Evolutionary conservation across 1,139 yeast species (phyloP).

Genomic region (Meyerozyma carpophila): DNA sequence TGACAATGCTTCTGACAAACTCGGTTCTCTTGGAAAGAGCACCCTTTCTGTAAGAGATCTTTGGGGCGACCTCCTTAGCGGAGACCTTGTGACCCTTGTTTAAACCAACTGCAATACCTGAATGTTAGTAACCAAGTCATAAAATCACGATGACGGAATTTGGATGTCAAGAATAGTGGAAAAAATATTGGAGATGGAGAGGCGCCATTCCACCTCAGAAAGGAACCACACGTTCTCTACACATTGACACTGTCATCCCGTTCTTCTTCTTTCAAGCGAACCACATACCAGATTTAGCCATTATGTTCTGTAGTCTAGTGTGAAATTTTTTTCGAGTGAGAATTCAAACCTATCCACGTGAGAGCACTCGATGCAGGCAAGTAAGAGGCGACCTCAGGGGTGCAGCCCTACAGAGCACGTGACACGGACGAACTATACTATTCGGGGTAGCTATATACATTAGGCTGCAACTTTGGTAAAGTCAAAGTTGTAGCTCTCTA

Average conservation of each 20-base stretch:
- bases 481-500: conserved; percentile 31
- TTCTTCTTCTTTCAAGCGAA: neutral
- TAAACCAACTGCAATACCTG: conserved; percentile 97
- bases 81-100: conserved; percentile 99
- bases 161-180: neutral
- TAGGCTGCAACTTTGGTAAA: conserved; percentile 22
- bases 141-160: neutral
- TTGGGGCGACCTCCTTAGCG: conserved; percentile 89
- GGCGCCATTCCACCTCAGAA: neutral
- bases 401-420: neutral
- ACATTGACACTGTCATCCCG: neutral
- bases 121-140: conserved; percentile 15
- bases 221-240: neutral
- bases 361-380: neutral
- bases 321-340: conserved; percentile 3
- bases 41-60: conserved; percentile 96
- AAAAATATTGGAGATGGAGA: neutral
- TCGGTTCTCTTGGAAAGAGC: conserved; percentile 92
- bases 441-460: neutral
- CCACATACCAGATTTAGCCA: conserved; percentile 64
- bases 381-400: neutral
- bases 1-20: conserved; percentile 92
- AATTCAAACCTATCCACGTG: neutral
- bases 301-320: conserved; percentile 22
- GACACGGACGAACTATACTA: neutral